Evolutionary conservation across 2,329 filamentous ascomycete species (phyloP), one percentile per base, ranked within the genome.

Genomic region (Myriosclerotinia duriaeana): DNA sequence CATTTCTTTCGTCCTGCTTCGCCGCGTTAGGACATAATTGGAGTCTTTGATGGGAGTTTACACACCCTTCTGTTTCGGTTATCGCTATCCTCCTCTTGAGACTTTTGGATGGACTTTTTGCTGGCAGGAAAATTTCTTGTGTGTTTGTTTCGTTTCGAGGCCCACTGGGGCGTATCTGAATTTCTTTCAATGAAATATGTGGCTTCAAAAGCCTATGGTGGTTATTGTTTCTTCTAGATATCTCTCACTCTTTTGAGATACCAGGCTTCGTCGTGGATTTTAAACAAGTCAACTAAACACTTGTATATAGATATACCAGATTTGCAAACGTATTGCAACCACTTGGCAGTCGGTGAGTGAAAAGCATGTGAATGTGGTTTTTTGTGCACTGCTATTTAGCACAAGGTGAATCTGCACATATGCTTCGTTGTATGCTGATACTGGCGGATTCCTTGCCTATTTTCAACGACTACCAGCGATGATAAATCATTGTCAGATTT

Each of bases 201-300:
- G 14, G 56, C 56, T 20, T 14, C 30, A 50, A 26, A 60, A 60
- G 56, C 20, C 2, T 30, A 38, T 34, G 44, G 8, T 60, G 30
- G 56, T 48, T 54, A 14, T 54, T 50, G 20, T 50, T 36, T 60
- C 20, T 50, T 20, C 44, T n/a, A 48, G 30, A 50, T 50, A 22
- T 26, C 42, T 38, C 30, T 50, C 30, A 26, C 42, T 50, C 56
- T 48, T 50, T 50, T n/a, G 30, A 60, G 56, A 60, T 50, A 60
- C 17, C 30, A 22, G 44, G 44, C 20, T 14, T 50, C 22, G 20
- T 50, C 7, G 48, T 38, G 14, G 56, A 60, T 38, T 12, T 38
- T 50, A 48, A 60, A 22, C 20, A 60, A 36, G 4, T 1, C n/a
- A 17, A 20, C 42, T 26, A 5, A 15, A 36, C 42, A 60, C 30